These are phyloP conservation scores for Brassica cretica DNA, from an alignment of 345 rosid species.

Conservation along the genomic window DNA sequence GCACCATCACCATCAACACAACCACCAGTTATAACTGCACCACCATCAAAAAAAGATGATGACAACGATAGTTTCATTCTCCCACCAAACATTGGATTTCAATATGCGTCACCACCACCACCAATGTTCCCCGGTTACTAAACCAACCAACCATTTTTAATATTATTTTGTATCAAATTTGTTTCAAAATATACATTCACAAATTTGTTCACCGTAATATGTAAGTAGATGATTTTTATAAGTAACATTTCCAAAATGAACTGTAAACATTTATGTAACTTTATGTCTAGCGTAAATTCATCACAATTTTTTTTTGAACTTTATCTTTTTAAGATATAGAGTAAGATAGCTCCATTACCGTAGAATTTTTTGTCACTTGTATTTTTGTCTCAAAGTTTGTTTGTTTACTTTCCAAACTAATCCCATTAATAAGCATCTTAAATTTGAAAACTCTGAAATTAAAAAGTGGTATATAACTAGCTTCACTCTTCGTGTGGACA, in stretches of 20 bases:
- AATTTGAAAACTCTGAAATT: too few relatives aligned
- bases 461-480: background rate
- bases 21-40: constrained; percentile 30
- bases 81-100: constrained; percentile 70
- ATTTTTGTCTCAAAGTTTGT: background rate
- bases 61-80: constrained; percentile 41
- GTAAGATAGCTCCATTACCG: too few relatives aligned
- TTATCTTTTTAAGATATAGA: background rate
- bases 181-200: constrained; percentile 12
- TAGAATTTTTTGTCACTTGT: background rate
- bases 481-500: background rate
- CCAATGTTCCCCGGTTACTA: constrained; percentile 83
- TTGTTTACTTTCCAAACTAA: background rate
- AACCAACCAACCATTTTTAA: constrained; percentile 19
- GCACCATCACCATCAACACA: constrained; percentile 29
- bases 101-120: constrained; percentile 85
- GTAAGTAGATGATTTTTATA: constrained; percentile 25
- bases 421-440: background rate
- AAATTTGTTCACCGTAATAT: constrained; percentile 28
- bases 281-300: constrained; percentile 31
- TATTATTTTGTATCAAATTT: constrained; percentile 9
- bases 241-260: background rate
- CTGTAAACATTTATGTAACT: background rate
- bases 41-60: constrained; percentile 29
- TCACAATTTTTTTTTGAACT: constrained; percentile 6